These are phyloP conservation scores for Davidsoniella australis DNA, from an alignment of 2,329 filamentous ascomycete genomes.

Conservation along the genomic window DNA sequence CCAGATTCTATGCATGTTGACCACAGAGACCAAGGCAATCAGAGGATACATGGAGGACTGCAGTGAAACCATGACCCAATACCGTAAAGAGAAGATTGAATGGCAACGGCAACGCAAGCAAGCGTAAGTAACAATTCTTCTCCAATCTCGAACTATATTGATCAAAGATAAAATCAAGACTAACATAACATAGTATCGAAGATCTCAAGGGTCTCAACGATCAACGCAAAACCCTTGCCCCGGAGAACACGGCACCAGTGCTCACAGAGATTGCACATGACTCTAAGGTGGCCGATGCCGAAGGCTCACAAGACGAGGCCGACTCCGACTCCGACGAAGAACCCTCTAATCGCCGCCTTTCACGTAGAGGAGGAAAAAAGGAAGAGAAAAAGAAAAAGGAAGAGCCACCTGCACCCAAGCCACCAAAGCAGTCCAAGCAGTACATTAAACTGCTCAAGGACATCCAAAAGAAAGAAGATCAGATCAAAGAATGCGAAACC, in stretches of 20 bases:
- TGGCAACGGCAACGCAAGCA: conserved; percentile 63
- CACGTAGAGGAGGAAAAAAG: conserved; percentile 10
- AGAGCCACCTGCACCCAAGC: conserved; percentile 44
- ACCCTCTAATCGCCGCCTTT: conserved; percentile 22
- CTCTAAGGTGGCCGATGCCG: conserved; percentile 42
- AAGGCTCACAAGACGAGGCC: conserved; percentile 37
- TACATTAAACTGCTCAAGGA: conserved; percentile 77
- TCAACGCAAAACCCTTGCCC: conserved; percentile 53
- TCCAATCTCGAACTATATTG: conserved; percentile 14
- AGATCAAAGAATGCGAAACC: conserved; percentile 66
- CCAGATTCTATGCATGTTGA: conserved; percentile 73
- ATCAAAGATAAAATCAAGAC: conserved; percentile 1
- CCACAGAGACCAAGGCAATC: conserved; percentile 69
- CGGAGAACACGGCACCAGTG: conserved; percentile 53
- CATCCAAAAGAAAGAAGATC: conserved; percentile 70
- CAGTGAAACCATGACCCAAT: conserved; percentile 82
- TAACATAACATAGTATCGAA: conserved; percentile 38
- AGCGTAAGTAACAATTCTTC: conserved; percentile 29
- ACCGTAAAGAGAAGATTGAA: conserved; percentile 91
- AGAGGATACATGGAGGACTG: conserved; percentile 83
- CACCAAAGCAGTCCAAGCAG: conserved; percentile 68
- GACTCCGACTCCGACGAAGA: conserved; percentile 54
- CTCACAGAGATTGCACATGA: conserved; percentile 39
- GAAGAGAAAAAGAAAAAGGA: conserved; percentile 56
- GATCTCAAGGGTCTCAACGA: conserved; percentile 55